phyloP scores from a whole-genome alignment of 176 grass and related monocot genomes.

The Metroxylon sagu region DNA sequence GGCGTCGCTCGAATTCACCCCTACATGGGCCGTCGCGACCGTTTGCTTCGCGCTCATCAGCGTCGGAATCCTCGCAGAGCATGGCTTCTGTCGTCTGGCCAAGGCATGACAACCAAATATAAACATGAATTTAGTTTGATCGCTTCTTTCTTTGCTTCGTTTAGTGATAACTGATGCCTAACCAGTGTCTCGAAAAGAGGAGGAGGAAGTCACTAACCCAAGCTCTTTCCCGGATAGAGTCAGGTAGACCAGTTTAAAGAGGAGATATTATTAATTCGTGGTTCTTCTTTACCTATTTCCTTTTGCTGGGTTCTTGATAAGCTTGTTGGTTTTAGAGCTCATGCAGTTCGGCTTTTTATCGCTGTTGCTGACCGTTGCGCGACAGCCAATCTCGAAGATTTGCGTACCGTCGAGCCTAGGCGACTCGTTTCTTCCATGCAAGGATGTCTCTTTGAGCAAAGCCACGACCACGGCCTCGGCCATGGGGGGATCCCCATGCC shows the following conservation, averaged over 20 bases:
- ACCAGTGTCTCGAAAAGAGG: not conserved
- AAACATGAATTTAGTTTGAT: too few species aligned
- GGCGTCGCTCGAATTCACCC: too few species aligned
- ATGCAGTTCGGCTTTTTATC: constrained; percentile 1
- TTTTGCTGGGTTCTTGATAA: not conserved
- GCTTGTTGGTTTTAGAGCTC: not conserved
- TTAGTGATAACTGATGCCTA: not conserved
- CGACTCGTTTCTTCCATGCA: constrained; percentile 3
- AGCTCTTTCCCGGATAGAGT: constrained; percentile 1
- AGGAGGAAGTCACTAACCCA: constrained; percentile 2
- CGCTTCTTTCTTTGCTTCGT: not conserved
- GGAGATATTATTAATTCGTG: too few species aligned
- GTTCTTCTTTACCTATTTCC: not conserved
- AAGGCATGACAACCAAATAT: not conserved
- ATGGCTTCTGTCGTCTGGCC: not conserved
- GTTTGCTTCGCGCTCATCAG: too few species aligned
- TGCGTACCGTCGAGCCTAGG: not conserved
- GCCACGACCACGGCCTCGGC: too few species aligned
- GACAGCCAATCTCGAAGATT: constrained; percentile 8
- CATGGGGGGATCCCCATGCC: not conserved
- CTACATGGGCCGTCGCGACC: too few species aligned
- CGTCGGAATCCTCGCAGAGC: not conserved
- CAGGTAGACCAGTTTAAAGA: not conserved
- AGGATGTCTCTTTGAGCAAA: not conserved
- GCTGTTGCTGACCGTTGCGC: constrained; percentile 2